Evolutionary conservation across 108 stramenopile species (phyloP).

Genomic region (Cyclotella choctawhatcheeana): DNA sequence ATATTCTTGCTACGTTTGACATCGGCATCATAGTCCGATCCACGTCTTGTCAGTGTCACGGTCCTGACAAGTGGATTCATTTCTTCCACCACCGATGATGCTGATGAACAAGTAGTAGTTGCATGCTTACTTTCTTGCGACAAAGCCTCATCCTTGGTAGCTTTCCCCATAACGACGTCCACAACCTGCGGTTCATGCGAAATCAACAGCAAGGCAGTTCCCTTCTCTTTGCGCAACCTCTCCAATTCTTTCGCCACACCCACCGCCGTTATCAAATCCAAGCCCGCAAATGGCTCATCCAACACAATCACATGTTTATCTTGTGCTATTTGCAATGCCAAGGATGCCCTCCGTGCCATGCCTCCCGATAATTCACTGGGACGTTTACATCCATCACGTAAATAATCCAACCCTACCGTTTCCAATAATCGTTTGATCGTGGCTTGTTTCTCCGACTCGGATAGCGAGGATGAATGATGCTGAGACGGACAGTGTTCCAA

Average conservation of each 20-base stretch:
- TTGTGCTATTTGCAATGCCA: slow-evolving; percentile 83
- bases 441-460: slow-evolving; percentile 16
- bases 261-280: slow-evolving; percentile 63
- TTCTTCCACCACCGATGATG: too few species aligned
- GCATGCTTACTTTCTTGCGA: not conserved
- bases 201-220: slow-evolving; percentile 72
- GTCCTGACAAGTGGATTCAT: slow-evolving; percentile 7
- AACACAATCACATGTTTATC: slow-evolving; percentile 79
- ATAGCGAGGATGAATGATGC: slow-evolving; percentile 5
- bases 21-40: slow-evolving; percentile 24
- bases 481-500: slow-evolving; percentile 53
- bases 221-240: slow-evolving; percentile 52
- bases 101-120: not conserved
- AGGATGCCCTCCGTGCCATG: slow-evolving; percentile 83
- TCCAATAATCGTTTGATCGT: slow-evolving; percentile 72
- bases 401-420: slow-evolving; percentile 75
- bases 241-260: slow-evolving; percentile 77
- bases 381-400: slow-evolving; percentile 65
- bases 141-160: slow-evolving; percentile 14
- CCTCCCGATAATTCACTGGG: slow-evolving; percentile 79
- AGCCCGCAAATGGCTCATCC: slow-evolving; percentile 85
- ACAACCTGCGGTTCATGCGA: slow-evolving; percentile 80
- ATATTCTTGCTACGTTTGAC: slow-evolving; percentile 6
- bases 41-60: slow-evolving; percentile 43
- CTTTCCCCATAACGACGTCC: slow-evolving; percentile 65